These are phyloP conservation scores for Rhododendron vialii DNA, from an alignment of 148 eudicot genomes.

Conservation along the genomic window DNA sequence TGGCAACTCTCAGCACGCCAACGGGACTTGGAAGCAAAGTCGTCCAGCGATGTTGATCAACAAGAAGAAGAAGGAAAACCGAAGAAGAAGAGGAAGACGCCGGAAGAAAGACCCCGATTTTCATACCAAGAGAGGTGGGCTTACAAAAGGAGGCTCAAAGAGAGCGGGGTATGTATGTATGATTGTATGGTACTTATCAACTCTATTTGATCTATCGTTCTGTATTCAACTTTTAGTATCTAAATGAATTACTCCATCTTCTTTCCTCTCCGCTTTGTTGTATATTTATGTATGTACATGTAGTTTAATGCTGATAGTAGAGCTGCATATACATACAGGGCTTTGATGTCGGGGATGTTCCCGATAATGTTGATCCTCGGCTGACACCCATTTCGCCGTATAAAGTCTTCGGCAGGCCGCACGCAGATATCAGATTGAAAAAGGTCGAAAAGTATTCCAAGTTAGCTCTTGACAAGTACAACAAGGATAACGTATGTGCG, in stretches of 20 bases:
- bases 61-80: no score
- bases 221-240: no score
- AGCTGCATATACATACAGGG: background rate
- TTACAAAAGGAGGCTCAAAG: background rate
- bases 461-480: background rate
- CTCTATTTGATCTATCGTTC: no score
- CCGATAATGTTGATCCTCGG: background rate
- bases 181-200: no score
- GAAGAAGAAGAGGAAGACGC: no score
- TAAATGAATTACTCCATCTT: no score
- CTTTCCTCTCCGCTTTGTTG: no score
- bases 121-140: background rate
- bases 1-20: no score
- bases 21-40: no score
- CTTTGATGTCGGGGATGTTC: background rate
- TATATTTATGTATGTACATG: no score
- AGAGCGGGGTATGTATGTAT: background rate
- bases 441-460: background rate
- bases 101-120: background rate
- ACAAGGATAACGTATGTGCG: background rate
- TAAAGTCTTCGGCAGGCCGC: background rate
- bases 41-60: no score
- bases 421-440: background rate
- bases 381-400: background rate
- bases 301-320: background rate